phyloP scores from a whole-genome alignment of 192 early-diverging fungal genomes.

The Umbelopsis ramanniana region DNA sequence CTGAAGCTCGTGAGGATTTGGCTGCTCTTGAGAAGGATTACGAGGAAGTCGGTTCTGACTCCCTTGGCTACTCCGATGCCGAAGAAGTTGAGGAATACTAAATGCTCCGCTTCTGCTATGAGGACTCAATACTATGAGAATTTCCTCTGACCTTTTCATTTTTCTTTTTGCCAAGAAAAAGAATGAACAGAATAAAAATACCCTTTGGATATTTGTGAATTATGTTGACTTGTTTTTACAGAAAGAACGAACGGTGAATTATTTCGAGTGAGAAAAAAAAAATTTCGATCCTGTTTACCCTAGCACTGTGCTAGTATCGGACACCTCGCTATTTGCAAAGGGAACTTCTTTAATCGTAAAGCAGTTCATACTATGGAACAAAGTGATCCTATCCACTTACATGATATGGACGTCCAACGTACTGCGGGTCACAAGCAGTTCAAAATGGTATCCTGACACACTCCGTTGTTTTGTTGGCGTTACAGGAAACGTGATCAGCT shows the following conservation, averaged over 20 bases:
- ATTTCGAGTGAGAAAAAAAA: too few species aligned
- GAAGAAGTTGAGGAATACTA: slow-evolving; percentile 20
- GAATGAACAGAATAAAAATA: slow-evolving; percentile 1
- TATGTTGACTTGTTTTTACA: too few species aligned
- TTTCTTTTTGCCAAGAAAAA: background rate
- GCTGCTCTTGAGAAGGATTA: slow-evolving; percentile 99
- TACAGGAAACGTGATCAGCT: too few species aligned
- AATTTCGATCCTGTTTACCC: background rate
- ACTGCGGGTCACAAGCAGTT: background rate
- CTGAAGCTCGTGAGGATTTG: slow-evolving; percentile 99
- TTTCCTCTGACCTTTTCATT: too few species aligned
- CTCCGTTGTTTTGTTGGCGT: too few species aligned
- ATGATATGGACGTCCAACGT: too few species aligned
- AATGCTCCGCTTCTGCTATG: background rate
- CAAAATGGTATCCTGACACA: too few species aligned
- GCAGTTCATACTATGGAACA: too few species aligned
- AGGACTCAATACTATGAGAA: background rate
- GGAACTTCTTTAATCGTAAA: too few species aligned
- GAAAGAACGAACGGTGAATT: too few species aligned
- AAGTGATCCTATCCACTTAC: too few species aligned
- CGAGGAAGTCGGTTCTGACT: slow-evolving; percentile 99
- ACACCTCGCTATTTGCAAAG: background rate
- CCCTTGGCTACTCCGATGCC: slow-evolving; percentile 76
- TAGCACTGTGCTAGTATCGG: background rate
- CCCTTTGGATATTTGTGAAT: slow-evolving; percentile 22